Base-by-base conservation (phyloP, 2,329 filamentous ascomycete species). In the Calonectria montana region DNA sequence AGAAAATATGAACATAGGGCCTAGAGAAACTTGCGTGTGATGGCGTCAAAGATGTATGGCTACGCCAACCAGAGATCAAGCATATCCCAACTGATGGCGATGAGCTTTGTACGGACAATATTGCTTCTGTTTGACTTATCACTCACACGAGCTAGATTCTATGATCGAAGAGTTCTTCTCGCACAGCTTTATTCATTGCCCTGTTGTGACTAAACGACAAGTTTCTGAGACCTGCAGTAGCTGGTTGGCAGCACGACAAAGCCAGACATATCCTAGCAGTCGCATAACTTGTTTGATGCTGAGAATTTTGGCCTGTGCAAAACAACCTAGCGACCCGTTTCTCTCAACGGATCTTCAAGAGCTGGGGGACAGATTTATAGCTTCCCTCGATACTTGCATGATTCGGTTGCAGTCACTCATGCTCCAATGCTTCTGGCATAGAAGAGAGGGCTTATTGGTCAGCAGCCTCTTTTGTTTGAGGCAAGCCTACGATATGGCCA, bases 251-350 rank as follows among this genome's bases (percentile, higher is more conserved):
- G n/a, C n/a, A 6, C n/a, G 21, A 21, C 7, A 4, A 7, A 12
- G 6, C 6, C 2, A 37, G n/a, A 7, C n/a, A n/a, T 12, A 13
- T 1, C 9, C 25, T 4, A 59, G 53, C 31, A 23, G 15, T 5
- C 53, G 53, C 35, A 15, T 9, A 16, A 39, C n/a, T 18, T 39
- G 29, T n/a, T n/a, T 59, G 1, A 8, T 59, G 3, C 23, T 59
- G 31, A 59, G 13, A 12, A 8, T 39, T 39, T 18, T 25, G 23
- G 53, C 53, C 4, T 59, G 53, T 23, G 53, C 31, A 27, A 21
- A 6, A 4, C 53, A 59, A 35, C 2, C 0, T 3, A 10, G 2
- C 1, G 2, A 37, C n/a, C 13, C 16, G 2, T 2, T 3, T 5
- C 2, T 10, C n/a, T 39, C 53, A 39, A 9, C 2, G 9, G 3